Evolutionary conservation across 2,329 filamentous ascomycete genomes (phyloP), one percentile per base, ranked within the genome.

Genomic region (Colletotrichum sp.): DNA sequence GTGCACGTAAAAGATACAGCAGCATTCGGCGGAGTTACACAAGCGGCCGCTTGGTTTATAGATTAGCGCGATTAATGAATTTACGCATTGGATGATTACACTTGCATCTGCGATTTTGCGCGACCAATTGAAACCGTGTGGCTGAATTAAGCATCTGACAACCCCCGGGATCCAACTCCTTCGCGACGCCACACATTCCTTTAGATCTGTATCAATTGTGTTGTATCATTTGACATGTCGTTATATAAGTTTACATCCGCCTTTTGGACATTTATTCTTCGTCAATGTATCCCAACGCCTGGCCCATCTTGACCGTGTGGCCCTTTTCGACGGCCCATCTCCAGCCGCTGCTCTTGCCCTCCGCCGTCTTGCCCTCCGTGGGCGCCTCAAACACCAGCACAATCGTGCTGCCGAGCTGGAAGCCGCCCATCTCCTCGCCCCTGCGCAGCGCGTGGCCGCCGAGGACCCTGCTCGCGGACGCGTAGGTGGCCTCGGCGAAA

Each of bases 371-470:
- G 38, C 76, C 24, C 70, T 76, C 77, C 16, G 68, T 77, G 0
- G 97, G 97, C 15, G 97, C 97, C 86, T 99, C 98, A 82, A 99
- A 99, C 1, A 99, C 96, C 68, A 99, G 88, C 52, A 99, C 97
- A 79, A 99, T 93, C 2, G 96, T 98, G 83, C 95, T 98, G 24
- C 97, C 97, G 5, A 99, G 89, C 87, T 98, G 95, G 86, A 99
- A 99, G 0, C 97, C 98, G 71, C 97, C 97, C 96, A 99, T 99
- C 85, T 99, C 97, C 82, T 99, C 96, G 43, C 97, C 97, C 60
- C 94, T 90, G 78, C 93, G 92, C 71, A 99, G 87, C 2, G 96
- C 94, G 83, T 99, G 93, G 4, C 98, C 97, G 24, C 92, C 92
- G 0, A 99, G 89, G 3, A 98, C 91, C 5, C 89, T 86, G 81